Evolutionary conservation across 164 flowering plant species (phyloP).

Genomic region (Macadamia tetraphylla): DNA sequence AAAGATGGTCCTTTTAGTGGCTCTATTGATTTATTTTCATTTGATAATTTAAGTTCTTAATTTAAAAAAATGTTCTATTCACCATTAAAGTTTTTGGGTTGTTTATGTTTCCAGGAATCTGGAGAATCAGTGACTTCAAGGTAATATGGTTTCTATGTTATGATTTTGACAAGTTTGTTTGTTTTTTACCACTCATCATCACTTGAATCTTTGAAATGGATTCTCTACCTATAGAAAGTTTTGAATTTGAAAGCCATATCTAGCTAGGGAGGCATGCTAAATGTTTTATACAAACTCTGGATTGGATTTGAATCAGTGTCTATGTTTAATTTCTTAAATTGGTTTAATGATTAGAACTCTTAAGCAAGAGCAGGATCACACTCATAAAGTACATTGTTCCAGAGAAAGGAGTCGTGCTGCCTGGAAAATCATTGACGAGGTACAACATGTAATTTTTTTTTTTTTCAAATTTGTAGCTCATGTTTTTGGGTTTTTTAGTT

Average conservation of each 20-base stretch:
- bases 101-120: slow-evolving; percentile 20
- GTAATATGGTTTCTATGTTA: slow-evolving; percentile 12
- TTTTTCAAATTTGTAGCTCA: not conserved
- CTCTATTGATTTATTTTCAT: too few species aligned
- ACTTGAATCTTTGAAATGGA: too few species aligned
- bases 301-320: not conserved
- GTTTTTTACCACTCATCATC: too few species aligned
- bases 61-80: too few species aligned
- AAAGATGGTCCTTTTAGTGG: too few species aligned
- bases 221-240: too few species aligned
- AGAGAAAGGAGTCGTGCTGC: slow-evolving; percentile 94
- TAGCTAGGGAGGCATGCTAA: not conserved
- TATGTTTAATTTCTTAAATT: not conserved
- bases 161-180: not conserved
- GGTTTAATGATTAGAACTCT: slow-evolving; percentile 32
- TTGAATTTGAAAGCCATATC: not conserved
- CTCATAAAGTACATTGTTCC: slow-evolving; percentile 84
- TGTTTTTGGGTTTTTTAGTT: not conserved
- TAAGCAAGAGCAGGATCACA: slow-evolving; percentile 36
- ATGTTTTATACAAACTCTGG: not conserved
- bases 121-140: slow-evolving; percentile 23
- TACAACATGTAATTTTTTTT: slow-evolving; percentile 14
- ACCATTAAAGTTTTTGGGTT: not conserved
- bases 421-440: slow-evolving; percentile 83
- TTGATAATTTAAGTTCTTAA: too few species aligned